Evolutionary conservation across 371 early-diverging fungal species (phyloP).

Genomic region (Gilbertella persicaria): DNA sequence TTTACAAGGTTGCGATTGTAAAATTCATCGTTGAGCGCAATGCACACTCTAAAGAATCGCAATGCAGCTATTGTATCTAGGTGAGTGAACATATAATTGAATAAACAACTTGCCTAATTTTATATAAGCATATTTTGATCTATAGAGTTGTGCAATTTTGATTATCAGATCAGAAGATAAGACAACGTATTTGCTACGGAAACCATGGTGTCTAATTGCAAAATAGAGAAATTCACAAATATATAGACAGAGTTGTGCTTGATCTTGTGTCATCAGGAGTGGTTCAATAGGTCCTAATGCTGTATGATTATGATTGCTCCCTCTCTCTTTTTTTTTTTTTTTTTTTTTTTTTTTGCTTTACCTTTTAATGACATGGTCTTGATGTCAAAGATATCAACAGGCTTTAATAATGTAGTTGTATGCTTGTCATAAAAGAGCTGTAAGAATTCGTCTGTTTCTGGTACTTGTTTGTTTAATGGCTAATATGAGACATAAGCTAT

Average conservation of each 20-base stretch:
- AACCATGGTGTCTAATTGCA: constrained; percentile 60
- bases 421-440: constrained; percentile 73
- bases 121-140: constrained; percentile 68
- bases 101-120: constrained; percentile 56
- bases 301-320: not conserved
- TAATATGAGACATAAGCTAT: not conserved
- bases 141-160: constrained; percentile 66
- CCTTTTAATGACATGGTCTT: constrained; percentile 33
- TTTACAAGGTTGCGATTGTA: constrained; percentile 70
- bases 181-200: constrained; percentile 77
- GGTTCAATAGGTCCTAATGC: constrained; percentile 34
- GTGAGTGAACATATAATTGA: not conserved
- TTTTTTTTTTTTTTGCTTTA: not conserved
- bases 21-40: constrained; percentile 78
- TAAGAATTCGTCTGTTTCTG: constrained; percentile 76
- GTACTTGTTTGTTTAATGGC: constrained; percentile 42
- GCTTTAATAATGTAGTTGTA: constrained; percentile 55
- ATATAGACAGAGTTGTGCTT: constrained; percentile 51
- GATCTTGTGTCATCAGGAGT: constrained; percentile 28
- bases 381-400: constrained; percentile 51
- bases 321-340: not conserved
- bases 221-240: constrained; percentile 78
- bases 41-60: constrained; percentile 74
- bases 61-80: constrained; percentile 61
- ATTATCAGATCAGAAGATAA: constrained; percentile 60